phyloP scores from a whole-genome alignment of 768 basidiomycete species.

The Suillus clintonianus region DNA sequence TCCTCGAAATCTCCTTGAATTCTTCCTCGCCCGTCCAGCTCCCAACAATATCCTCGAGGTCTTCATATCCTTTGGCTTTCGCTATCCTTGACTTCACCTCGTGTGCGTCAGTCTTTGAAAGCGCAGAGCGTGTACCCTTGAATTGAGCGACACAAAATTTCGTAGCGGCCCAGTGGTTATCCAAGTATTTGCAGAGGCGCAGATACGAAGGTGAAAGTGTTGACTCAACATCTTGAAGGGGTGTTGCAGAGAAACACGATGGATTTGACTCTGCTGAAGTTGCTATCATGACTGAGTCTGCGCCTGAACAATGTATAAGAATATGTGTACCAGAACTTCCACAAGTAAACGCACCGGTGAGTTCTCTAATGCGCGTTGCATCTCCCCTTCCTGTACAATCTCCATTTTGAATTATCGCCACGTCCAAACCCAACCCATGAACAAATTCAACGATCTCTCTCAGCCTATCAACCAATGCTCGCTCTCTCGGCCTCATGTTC shows the following conservation, averaged over 20 bases:
- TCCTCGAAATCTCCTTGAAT: slow-evolving; percentile 52
- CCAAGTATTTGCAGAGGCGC: slow-evolving; percentile 71
- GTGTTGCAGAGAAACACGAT: slow-evolving; percentile 75
- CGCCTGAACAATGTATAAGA: slow-evolving; percentile 44
- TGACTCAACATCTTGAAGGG: slow-evolving; percentile 67
- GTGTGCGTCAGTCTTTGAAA: slow-evolving; percentile 62
- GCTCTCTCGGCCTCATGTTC: slow-evolving; percentile 84
- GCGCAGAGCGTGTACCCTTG: slow-evolving; percentile 59
- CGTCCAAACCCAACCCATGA: slow-evolving; percentile 64
- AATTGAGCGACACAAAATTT: slow-evolving; percentile 89
- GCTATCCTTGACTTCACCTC: slow-evolving; percentile 53
- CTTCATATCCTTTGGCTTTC: slow-evolving; percentile 63
- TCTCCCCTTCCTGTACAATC: slow-evolving; percentile 84
- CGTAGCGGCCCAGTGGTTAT: slow-evolving; percentile 80
- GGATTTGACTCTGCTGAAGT: slow-evolving; percentile 94
- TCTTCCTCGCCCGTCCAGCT: slow-evolving; percentile 64
- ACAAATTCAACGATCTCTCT: slow-evolving; percentile 88
- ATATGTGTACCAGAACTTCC: not conserved
- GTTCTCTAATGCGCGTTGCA: slow-evolving; percentile 67
- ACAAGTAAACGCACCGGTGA: slow-evolving; percentile 60
- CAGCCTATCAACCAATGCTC: slow-evolving; percentile 76
- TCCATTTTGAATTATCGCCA: slow-evolving; percentile 94
- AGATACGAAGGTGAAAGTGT: slow-evolving; percentile 74
- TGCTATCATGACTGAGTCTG: slow-evolving; percentile 95
- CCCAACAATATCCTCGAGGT: slow-evolving; percentile 52